Evolutionary conservation across 441 rosid genomes (phyloP).

Genomic region (Raphanus hybrid): DNA sequence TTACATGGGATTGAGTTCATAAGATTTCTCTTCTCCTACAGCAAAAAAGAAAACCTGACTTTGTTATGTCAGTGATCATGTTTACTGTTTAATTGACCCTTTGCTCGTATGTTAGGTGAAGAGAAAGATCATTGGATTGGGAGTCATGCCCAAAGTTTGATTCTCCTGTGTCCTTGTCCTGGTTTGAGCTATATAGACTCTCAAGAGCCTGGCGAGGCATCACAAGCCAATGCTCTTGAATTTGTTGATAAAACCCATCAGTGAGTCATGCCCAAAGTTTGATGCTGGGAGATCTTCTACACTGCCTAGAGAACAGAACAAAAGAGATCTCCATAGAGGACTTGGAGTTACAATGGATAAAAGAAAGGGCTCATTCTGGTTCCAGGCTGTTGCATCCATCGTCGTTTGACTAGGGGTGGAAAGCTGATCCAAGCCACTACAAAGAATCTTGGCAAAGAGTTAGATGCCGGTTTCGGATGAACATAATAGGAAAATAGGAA

Average conservation of each 20-base stretch:
- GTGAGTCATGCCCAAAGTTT: not conserved
- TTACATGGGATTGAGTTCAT: too few species aligned
- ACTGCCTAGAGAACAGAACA: not conserved
- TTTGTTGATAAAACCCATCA: not conserved
- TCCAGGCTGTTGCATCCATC: not conserved
- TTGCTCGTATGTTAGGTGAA: too few species aligned
- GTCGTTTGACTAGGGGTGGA: not conserved
- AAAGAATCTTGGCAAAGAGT: not conserved
- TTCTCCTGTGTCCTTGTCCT: not conserved
- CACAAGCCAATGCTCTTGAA: not conserved
- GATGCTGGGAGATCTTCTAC: not conserved
- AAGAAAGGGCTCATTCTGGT: not conserved
- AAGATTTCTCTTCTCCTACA: too few species aligned
- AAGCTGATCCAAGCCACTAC: not conserved
- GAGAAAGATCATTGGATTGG: too few species aligned
- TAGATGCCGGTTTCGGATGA: not conserved
- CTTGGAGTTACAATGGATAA: not conserved
- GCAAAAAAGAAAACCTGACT: too few species aligned
- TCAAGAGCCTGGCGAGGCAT: not conserved
- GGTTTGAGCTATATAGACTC: too few species aligned
- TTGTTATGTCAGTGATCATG: too few species aligned
- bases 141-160: too few species aligned
- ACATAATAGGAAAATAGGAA: too few species aligned
- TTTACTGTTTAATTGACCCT: too few species aligned
- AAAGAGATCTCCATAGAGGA: too few species aligned